Conservation (phyloP, 2,329 filamentous ascomycete species). For the Alternaria novae-zelandiae region DNA sequence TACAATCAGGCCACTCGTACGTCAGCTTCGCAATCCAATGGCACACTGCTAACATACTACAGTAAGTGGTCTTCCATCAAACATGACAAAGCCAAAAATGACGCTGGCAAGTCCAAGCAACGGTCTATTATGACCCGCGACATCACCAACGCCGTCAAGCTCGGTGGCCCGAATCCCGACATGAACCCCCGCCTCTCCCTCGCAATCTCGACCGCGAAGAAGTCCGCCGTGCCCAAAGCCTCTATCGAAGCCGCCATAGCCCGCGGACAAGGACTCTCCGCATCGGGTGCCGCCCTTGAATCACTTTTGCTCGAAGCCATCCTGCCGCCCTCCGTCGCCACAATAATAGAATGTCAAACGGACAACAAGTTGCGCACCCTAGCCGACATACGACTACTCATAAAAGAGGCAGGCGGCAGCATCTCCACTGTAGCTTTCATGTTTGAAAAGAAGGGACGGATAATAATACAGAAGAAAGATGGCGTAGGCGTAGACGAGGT, state of each 20-base stretch:
- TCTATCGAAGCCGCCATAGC: conserved; percentile 86
- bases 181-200: conserved; percentile 78
- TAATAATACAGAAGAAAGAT: conserved; percentile 70
- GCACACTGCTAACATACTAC: not conserved
- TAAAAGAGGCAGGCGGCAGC: conserved; percentile 75
- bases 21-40: not conserved
- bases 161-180: conserved; percentile 76
- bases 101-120: conserved; percentile 76
- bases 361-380: conserved; percentile 78
- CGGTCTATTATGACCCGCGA: conserved; percentile 73
- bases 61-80: conserved; percentile 96
- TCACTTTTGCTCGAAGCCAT: conserved; percentile 79
- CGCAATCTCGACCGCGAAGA: conserved; percentile 78
- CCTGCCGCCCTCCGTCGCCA: conserved; percentile 72
- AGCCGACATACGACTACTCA: conserved; percentile 71
- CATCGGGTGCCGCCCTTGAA: conserved; percentile 78
- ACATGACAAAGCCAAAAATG: conserved; percentile 89
- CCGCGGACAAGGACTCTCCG: conserved; percentile 83
- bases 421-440: conserved; percentile 79
- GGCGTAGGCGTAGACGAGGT: conserved; percentile 69
- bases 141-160: conserved; percentile 75
- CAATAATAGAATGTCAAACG: conserved; percentile 85
- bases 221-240: conserved; percentile 82
- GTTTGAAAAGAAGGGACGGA: conserved; percentile 80
- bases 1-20: conserved; percentile 46